Conservation (phyloP, 2,329 filamentous ascomycete species). For the Hortaea sp. region DNA sequence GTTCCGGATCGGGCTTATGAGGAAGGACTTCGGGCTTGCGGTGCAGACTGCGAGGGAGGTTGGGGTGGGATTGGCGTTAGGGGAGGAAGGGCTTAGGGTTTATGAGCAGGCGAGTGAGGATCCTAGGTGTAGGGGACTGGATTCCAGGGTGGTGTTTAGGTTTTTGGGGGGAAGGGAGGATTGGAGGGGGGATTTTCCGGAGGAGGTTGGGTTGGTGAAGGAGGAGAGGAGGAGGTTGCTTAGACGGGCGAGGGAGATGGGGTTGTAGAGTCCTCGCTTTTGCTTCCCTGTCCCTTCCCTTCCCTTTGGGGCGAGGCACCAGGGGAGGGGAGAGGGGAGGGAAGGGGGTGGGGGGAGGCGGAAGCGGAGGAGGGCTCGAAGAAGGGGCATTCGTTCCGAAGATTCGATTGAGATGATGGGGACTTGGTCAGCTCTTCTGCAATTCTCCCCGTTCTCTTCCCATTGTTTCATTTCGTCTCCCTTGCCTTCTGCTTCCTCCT, state of each 20-base stretch:
- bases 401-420: too few relatives aligned
- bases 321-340: too few relatives aligned
- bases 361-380: too few relatives aligned
- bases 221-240: slow-evolving; percentile 19
- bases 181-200: slow-evolving; percentile 29
- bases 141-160: slow-evolving; percentile 49
- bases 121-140: slow-evolving; percentile 41
- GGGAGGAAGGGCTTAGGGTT: slow-evolving; percentile 39
- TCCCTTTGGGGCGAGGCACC: too few relatives aligned
- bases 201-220: slow-evolving; percentile 18
- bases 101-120: slow-evolving; percentile 45
- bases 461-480: too few relatives aligned
- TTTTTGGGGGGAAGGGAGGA: slow-evolving; percentile 45
- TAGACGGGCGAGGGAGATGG: slow-evolving; percentile 12
- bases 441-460: too few relatives aligned
- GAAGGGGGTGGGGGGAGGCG: too few relatives aligned
- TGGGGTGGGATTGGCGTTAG: slow-evolving; percentile 41
- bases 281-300: too few relatives aligned
- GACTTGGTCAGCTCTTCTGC: too few relatives aligned
- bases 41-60: slow-evolving; percentile 45
- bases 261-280: background rate
- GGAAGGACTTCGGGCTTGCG: slow-evolving; percentile 48
- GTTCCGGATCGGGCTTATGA: slow-evolving; percentile 51
- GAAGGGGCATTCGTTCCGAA: too few relatives aligned
- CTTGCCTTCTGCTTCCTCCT: too few relatives aligned